phyloP scores from a whole-genome alignment of 106 monocot species.

The Dendrobium chrysotoxum region DNA sequence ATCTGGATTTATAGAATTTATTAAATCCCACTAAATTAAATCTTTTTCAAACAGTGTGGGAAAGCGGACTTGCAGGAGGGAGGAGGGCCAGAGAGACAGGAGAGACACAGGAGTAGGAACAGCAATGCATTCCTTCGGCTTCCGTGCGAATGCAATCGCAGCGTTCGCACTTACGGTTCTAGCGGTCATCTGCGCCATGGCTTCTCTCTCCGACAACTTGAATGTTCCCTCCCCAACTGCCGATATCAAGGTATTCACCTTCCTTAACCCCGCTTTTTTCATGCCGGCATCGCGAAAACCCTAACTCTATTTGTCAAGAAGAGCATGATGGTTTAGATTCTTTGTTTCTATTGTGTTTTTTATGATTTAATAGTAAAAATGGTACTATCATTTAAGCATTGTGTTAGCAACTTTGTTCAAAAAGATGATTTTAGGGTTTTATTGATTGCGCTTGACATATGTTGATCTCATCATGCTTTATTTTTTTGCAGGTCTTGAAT shows the following conservation, averaged over 20 bases:
- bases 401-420: too few species aligned
- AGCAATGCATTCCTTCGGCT: constrained; percentile 71
- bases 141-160: constrained; percentile 61
- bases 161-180: constrained; percentile 73
- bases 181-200: constrained; percentile 73
- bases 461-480: too few species aligned
- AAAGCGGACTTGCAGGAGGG: too few species aligned
- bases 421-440: too few species aligned
- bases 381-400: not conserved
- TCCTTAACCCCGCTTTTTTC: not conserved
- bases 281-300: not conserved
- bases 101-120: not conserved
- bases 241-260: constrained; percentile 43
- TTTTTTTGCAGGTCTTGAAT: constrained; percentile 44
- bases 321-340: not conserved
- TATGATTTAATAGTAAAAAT: not conserved
- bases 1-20: too few species aligned
- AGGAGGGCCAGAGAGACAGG: not conserved
- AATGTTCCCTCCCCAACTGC: constrained; percentile 60
- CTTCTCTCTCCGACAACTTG: constrained; percentile 84
- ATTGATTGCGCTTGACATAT: too few species aligned
- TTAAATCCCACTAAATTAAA: too few species aligned
- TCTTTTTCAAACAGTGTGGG: too few species aligned
- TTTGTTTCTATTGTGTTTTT: not conserved
- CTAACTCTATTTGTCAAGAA: not conserved